Conservation (phyloP, 441 rosid genomes). For the Flueggea neowawraea region DNA sequence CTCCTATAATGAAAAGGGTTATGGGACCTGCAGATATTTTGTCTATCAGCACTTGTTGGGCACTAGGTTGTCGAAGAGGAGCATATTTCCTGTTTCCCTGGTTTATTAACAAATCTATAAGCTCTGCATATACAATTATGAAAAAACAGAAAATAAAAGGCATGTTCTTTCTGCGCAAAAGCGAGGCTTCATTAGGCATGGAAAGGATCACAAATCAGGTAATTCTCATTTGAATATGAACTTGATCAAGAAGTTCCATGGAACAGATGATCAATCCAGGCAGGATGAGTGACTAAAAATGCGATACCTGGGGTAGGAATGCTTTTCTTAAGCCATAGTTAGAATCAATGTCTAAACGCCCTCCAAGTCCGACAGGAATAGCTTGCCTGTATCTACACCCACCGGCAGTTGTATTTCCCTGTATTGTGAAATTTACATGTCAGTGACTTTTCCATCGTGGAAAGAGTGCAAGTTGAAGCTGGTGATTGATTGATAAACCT, state of each 20-base stretch:
- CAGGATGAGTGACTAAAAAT: background rate
- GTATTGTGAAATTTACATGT: slow-evolving; percentile 1
- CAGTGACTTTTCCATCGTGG: background rate
- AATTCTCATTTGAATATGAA: too few species aligned
- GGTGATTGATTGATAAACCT: slow-evolving; percentile 34
- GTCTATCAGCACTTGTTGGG: slow-evolving; percentile 70
- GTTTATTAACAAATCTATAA: slow-evolving; percentile 16
- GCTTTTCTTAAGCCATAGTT: slow-evolving; percentile 74
- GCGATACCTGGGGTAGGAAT: slow-evolving; percentile 66
- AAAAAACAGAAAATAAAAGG: too few species aligned
- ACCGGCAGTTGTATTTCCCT: slow-evolving; percentile 78
- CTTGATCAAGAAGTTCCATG: too few species aligned
- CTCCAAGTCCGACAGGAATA: slow-evolving; percentile 66
- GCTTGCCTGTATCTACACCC: slow-evolving; percentile 86
- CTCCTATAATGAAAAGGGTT: slow-evolving; percentile 49
- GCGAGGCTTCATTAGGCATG: too few species aligned
- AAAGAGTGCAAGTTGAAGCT: background rate
- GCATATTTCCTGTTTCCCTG: slow-evolving; percentile 77
- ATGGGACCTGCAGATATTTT: slow-evolving; percentile 70
- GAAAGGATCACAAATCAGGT: too few species aligned
- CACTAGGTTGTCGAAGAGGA: slow-evolving; percentile 71
- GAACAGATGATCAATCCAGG: too few species aligned
- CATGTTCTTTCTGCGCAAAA: too few species aligned
- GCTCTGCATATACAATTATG: background rate
- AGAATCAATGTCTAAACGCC: slow-evolving; percentile 57